A percentile compares a stretch with the other conserved stretches of the same genome.
These are phyloP conservation scores for Syncephalastrum racemosum DNA, from an alignment of 371 early-diverging fungal species.

Conservation along the genomic window DNA sequence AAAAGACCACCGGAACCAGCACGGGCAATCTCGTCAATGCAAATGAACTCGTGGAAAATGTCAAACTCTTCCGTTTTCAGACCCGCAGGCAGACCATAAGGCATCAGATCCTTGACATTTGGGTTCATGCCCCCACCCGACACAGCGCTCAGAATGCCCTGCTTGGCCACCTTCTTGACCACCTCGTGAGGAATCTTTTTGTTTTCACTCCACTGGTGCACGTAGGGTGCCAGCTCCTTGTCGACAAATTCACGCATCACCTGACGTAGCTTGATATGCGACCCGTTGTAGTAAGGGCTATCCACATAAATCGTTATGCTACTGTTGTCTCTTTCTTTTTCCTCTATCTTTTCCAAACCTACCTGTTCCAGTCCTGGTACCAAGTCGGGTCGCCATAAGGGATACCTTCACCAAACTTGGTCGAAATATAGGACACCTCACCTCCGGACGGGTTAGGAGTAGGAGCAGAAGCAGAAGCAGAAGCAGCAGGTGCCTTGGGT, in stretches of 20 bases:
- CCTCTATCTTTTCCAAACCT: neutral
- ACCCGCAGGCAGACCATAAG: slow-evolving; percentile 44
- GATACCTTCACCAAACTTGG: slow-evolving; percentile 69
- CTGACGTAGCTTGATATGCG: slow-evolving; percentile 71
- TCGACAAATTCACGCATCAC: slow-evolving; percentile 74
- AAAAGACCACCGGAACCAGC: slow-evolving; percentile 84
- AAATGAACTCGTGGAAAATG: slow-evolving; percentile 79
- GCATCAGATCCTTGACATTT: slow-evolving; percentile 16
- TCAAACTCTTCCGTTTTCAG: slow-evolving; percentile 63
- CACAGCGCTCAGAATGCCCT: slow-evolving; percentile 64
- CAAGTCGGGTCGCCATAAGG: slow-evolving; percentile 86
- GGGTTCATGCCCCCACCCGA: slow-evolving; percentile 58
- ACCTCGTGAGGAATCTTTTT: slow-evolving; percentile 72
- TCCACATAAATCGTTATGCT: neutral
- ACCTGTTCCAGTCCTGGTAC: slow-evolving; percentile 75
- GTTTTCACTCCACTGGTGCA: slow-evolving; percentile 86
- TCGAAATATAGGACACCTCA: slow-evolving; percentile 8
- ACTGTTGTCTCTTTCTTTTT: neutral
- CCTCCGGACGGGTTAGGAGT: slow-evolving; percentile 1
- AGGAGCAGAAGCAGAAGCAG: slow-evolving; percentile 9
- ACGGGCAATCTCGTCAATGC: slow-evolving; percentile 79
- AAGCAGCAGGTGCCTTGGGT: slow-evolving; percentile 5
- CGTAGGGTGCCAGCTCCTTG: slow-evolving; percentile 77
- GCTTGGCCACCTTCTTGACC: slow-evolving; percentile 67
- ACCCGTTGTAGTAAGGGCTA: slow-evolving; percentile 77